Percentiles rank a stretch among this genome's conserved stretches.
Conservation (phyloP, 164 flowering plant genomes). For the Magnolia officinalis region DNA sequence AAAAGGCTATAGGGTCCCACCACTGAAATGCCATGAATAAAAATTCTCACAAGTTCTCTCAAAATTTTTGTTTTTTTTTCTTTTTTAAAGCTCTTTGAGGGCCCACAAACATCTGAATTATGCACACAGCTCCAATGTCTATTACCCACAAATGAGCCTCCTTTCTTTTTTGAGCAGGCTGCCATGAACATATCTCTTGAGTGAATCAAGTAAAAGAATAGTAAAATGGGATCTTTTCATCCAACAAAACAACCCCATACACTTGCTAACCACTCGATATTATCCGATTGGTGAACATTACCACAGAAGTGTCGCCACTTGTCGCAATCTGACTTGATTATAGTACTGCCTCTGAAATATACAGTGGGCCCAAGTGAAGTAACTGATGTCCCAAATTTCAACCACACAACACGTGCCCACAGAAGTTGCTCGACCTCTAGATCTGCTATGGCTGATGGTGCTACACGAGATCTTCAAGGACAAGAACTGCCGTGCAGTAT, state of each 20-base stretch:
- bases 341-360: neutral
- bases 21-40: neutral
- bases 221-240: constrained; percentile 8
- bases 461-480: no score
- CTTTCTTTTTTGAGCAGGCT: neutral
- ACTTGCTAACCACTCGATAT: neutral
- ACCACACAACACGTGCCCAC: no score
- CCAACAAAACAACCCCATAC: neutral
- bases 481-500: no score
- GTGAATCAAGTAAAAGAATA: constrained; percentile 9
- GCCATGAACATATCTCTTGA: constrained; percentile 2
- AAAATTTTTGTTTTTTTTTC: neutral
- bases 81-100: neutral
- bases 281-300: neutral
- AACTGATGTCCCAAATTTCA: neutral
- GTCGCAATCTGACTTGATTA: neutral
- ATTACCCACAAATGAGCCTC: neutral
- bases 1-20: neutral
- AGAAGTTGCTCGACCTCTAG: no score
- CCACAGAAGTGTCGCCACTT: neutral
- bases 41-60: neutral
- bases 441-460: no score
- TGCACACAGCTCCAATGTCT: neutral
- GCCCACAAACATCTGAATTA: neutral
- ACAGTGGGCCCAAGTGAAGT: neutral